Base-by-base conservation (phyloP, 805 yeast genomes). In the Candida jianshihensis region DNA sequence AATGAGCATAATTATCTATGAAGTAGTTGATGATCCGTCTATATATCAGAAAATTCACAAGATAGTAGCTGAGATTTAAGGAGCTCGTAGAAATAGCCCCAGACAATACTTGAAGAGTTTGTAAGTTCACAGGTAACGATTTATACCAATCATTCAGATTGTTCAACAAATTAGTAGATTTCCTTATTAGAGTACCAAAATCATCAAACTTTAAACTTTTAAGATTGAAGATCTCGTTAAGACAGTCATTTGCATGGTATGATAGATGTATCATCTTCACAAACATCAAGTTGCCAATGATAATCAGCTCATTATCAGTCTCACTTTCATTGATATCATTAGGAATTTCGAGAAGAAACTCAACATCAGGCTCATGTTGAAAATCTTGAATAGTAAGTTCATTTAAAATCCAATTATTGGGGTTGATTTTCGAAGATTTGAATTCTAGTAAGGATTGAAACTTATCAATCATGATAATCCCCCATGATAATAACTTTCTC, bases 381-480 rank as follows among this genome's bases (percentile, higher is more conserved):
- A 53, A 54, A 37, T 46, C 57, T 13, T 40, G 39, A 6, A 39
- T 33, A 6, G 35, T 31, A 16, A 49, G 33, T 28, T 42, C 47
- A 18, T 46, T 50, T 29, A 48, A 28, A 4, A 47, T 37, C 57
- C 60, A 57, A 41, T 51, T 47, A 21, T 51, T 43, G 8, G 51
- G 39, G 21, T 31, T 33, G 1, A 54, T 50, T 28, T 48, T 42
- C 15, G 53, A 47, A 13, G 54, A 49, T 33, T 49, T 45, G 20
- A 47, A 48, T 33, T 54, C 59, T 33, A 54, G 34, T 21, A 57
- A 31, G 1, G 60, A 42, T 37, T 47, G 41, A 29, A 52, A 41
- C 37, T 52, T 51, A 37, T 57, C 61, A 39, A 49, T 36, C 39
- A 46, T 43, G 15, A 51, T 44, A 11, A 54, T 43, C 6, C 48